phyloP scores from a whole-genome alignment of 768 basidiomycete genomes.

The Asterophora lycoperdoides region DNA sequence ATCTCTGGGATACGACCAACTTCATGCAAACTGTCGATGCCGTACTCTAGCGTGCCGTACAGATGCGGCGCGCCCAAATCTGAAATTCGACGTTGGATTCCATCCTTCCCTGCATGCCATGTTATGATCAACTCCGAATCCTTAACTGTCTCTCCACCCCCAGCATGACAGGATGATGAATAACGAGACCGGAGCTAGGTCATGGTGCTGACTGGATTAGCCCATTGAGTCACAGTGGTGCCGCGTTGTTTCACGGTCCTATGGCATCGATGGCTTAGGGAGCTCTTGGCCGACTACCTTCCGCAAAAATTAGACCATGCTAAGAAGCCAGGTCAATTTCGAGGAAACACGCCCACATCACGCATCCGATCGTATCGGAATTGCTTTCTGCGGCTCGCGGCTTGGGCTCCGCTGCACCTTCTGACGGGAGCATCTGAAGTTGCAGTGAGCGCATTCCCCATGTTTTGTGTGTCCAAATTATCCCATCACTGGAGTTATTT shows the following conservation, averaged over 20 bases:
- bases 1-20: no score
- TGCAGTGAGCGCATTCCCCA: background rate
- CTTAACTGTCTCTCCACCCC: background rate
- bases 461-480: background rate
- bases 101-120: background rate
- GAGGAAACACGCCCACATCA: background rate
- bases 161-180: background rate
- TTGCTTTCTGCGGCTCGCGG: background rate
- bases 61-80: no score
- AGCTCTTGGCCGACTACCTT: background rate
- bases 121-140: slow-evolving; percentile 6
- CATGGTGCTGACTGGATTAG: slow-evolving; percentile 1
- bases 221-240: background rate
- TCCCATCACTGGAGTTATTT: background rate
- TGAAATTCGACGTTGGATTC: background rate
- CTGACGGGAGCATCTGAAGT: background rate
- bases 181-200: slow-evolving; percentile 4
- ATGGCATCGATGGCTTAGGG: background rate
- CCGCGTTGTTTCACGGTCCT: background rate
- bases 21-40: no score
- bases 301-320: background rate
- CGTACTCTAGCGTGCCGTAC: no score
- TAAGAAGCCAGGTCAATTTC: background rate
- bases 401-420: background rate
- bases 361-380: slow-evolving; percentile 9